These are phyloP conservation scores for Solanum infundibuliforme DNA, from an alignment of 257 asterid species.

Conservation along the genomic window DNA sequence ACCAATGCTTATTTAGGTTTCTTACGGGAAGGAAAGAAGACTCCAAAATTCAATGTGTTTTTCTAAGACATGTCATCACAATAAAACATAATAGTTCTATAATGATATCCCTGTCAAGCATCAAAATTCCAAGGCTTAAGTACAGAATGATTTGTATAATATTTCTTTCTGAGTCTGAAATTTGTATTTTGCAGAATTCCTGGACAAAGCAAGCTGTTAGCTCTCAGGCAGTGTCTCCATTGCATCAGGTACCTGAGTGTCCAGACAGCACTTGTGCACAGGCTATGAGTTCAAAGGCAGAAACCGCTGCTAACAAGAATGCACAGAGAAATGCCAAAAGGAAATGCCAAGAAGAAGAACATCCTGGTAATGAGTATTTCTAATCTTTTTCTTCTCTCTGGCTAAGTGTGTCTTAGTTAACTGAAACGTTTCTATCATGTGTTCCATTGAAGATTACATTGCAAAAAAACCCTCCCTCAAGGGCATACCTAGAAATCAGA, in stretches of 20 bases:
- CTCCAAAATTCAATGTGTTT: background rate
- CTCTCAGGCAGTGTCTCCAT: conserved; percentile 45
- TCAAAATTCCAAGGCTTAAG: background rate
- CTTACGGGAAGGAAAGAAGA: background rate
- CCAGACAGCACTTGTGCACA: conserved; percentile 58
- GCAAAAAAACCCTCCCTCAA: conserved; percentile 27
- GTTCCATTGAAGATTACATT: conserved; percentile 19
- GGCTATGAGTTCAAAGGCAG: conserved; percentile 48
- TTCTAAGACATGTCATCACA: background rate
- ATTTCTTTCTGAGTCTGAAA: background rate
- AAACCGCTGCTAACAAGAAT: conserved; percentile 26
- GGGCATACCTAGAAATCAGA: conserved; percentile 18
- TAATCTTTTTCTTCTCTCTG: background rate
- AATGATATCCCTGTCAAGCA: background rate
- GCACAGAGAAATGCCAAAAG: conserved; percentile 19
- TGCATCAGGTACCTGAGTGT: conserved; percentile 37
- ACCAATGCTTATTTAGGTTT: background rate
- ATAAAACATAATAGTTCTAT: background rate
- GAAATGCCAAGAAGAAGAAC: conserved; percentile 19
- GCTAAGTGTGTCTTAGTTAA: conserved; percentile 3
- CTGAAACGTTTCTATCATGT: conserved; percentile 6
- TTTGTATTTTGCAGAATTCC: conserved; percentile 45
- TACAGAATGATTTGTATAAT: background rate
- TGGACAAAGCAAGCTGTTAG: conserved; percentile 76
- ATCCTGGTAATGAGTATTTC: conserved; percentile 25